phyloP scores from a whole-genome alignment of 305 asterid genomes.

The Rubia balearica region DNA sequence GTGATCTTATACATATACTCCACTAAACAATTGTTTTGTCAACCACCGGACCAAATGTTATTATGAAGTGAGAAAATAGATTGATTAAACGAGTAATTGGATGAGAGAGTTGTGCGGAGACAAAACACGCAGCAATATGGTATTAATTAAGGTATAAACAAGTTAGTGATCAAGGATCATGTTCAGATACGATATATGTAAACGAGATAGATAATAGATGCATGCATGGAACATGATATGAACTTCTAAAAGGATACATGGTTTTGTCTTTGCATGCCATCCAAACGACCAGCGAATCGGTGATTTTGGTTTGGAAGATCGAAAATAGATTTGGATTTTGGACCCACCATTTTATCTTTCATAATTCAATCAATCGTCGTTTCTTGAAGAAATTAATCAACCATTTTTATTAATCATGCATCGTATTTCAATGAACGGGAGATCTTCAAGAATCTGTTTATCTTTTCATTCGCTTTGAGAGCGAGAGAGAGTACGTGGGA shows the following conservation, averaged over 20 bases:
- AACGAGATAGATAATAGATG: not conserved
- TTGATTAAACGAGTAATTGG: not conserved
- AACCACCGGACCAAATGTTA: too few relatives aligned
- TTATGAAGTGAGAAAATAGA: slow-evolving; percentile 5
- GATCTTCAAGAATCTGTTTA: too few relatives aligned
- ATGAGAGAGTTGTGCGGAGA: slow-evolving; percentile 5
- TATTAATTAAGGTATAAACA: not conserved
- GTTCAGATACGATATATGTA: not conserved
- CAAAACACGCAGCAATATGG: not conserved
- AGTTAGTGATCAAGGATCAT: not conserved
- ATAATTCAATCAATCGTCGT: not conserved
- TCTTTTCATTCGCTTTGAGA: too few relatives aligned
- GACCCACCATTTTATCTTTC: slow-evolving; percentile 2
- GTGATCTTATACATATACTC: too few relatives aligned
- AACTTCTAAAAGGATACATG: not conserved
- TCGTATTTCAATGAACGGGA: too few relatives aligned
- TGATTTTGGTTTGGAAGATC: slow-evolving; percentile 6
- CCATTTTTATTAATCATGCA: not conserved
- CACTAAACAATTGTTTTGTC: too few relatives aligned
- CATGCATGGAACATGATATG: not conserved
- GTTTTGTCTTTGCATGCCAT: slow-evolving; percentile 1
- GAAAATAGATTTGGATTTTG: slow-evolving; percentile 5
- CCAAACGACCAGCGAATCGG: slow-evolving; percentile 12
- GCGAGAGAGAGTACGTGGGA: too few relatives aligned
- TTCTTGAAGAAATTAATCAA: not conserved